Evolutionary conservation across 2,329 filamentous ascomycete genomes (phyloP), one percentile per base, ranked within the genome.

Genomic region (Microdochium bolleyi): DNA sequence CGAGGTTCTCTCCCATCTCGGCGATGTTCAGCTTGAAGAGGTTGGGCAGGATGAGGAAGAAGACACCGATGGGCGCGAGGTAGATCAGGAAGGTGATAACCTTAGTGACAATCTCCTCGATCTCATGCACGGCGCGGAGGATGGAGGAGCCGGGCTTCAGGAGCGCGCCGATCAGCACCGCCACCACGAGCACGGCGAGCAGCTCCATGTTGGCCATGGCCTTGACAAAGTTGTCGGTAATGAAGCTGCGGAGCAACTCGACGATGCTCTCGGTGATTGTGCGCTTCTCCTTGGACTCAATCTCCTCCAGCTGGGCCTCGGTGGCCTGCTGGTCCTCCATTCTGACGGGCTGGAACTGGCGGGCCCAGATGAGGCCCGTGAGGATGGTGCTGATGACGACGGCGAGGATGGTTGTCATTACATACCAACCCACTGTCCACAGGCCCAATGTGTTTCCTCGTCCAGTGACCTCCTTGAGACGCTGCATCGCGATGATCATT

Each of bases 31-130:
- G 71, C 41, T 66, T 71, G 64, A 79, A 72, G 44, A 80, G 61
- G 58, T 79, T 80, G 41, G 75, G 68, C 54, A 80, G 61, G 56
- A 80, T 78, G 37, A 79, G 64, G 63, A 75, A 78, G 63, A 80
- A 80, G 51, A 80, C 41, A 11, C 41, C 41, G 16, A 46, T 5
- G 19, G 41, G 41, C 16, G 41, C 41, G 41, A 46, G 41, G 21
- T 46, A 24, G 41, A 46, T 46, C 3, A 46, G 41, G 19, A 46
- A 46, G 3, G 41, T 46, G 41, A 78, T 76, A 57, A 77, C 62
- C 30, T 64, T 66, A 52, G 70, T 71, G 54, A 78, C 70, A 52
- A 80, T 71, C 16, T 62, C 62, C 55, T 80, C 76, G 34, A 80
- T 64, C 59, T 80, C 77, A 25, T 68, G 67, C 3, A 73, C 63